Percentiles rank a stretch among this genome's conserved stretches.
These are phyloP conservation scores for Colletotrichum sp. DNA, from an alignment of 2,329 filamentous ascomycete genomes.

Conservation along the genomic window DNA sequence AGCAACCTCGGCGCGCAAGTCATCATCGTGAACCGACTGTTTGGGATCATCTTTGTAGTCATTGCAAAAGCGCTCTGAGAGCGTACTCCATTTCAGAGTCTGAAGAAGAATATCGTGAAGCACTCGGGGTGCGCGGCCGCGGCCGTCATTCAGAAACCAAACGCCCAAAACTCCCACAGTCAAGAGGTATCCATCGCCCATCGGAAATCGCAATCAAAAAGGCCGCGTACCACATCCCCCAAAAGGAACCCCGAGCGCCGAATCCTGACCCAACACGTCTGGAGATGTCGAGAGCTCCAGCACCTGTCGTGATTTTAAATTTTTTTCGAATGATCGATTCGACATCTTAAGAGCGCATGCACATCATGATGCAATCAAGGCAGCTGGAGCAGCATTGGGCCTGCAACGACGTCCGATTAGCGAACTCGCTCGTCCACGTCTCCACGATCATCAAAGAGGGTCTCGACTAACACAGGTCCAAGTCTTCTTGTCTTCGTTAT, in stretches of 20 bases:
- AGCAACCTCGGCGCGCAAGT: neutral
- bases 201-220: neutral
- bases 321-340: neutral
- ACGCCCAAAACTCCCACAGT: neutral
- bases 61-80: neutral
- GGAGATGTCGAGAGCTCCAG: neutral
- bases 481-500: neutral
- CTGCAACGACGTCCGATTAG: neutral
- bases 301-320: rapidly evolving
- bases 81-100: neutral
- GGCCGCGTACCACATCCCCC: neutral
- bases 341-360: neutral
- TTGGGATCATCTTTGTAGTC: neutral
- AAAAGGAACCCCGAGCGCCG: neutral
- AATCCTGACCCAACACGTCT: neutral
- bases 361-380: neutral
- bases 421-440: neutral
- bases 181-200: neutral
- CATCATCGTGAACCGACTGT: rapidly evolving
- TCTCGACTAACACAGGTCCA: neutral
- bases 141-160: neutral
- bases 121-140: neutral
- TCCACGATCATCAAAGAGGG: neutral
- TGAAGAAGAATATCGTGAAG: neutral
- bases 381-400: constrained; percentile 6